These are phyloP conservation scores for Cochlearia excelsa DNA, from an alignment of 345 rosid genomes.

Conservation along the genomic window DNA sequence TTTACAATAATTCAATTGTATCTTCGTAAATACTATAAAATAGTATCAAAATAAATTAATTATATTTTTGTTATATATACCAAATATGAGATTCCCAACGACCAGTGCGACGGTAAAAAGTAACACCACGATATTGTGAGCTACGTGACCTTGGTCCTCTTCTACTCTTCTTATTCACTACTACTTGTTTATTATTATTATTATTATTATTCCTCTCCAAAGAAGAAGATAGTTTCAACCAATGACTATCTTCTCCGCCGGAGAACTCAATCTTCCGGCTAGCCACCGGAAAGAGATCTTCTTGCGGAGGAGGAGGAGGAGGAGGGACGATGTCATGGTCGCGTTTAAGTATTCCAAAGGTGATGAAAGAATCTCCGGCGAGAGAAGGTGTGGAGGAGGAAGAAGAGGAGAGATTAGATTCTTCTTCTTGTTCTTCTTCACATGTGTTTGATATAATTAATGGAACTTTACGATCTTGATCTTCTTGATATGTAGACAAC, in stretches of 20 bases:
- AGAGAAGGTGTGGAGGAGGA: conserved; percentile 19
- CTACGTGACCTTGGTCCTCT: conserved; percentile 95
- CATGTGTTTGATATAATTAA: conserved; percentile 10
- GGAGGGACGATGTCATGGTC: conserved; percentile 21
- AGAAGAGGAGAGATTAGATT: conserved; percentile 14
- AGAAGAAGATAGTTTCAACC: conserved; percentile 28
- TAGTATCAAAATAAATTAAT: neutral
- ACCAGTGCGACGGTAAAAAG: conserved; percentile 95
- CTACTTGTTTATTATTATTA: neutral
- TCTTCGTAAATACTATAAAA: neutral
- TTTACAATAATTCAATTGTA: neutral
- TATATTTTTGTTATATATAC: conserved; percentile 30
- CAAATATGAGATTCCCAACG: conserved; percentile 99
- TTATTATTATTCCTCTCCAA: conserved; percentile 22
- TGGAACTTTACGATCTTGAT: conserved; percentile 36
- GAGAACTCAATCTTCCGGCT: conserved; percentile 20
- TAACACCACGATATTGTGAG: conserved; percentile 96
- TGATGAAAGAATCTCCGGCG: conserved; percentile 33
- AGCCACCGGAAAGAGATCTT: conserved; percentile 30
- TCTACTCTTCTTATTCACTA: conserved; percentile 46
- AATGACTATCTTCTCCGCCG: conserved; percentile 27
- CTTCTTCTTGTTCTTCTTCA: conserved; percentile 8
- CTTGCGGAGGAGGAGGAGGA: conserved; percentile 34
- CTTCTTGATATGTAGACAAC: conserved; percentile 21
- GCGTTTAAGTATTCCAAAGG: conserved; percentile 38